phyloP scores from a whole-genome alignment of 179 eudicot species.

The Monotropa hypopitys region DNA sequence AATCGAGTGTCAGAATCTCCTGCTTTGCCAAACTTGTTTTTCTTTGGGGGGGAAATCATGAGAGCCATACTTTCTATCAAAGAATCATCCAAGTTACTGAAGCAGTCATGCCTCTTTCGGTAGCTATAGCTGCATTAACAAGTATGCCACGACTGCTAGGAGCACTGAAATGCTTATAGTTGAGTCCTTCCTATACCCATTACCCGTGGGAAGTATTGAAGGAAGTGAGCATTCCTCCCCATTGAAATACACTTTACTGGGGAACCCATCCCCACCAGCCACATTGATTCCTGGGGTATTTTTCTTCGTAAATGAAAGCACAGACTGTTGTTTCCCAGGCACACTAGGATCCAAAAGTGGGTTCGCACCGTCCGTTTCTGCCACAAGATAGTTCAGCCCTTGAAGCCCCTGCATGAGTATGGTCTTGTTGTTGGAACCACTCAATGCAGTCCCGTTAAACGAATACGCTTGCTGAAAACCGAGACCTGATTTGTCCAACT shows the following conservation, averaged over 20 bases:
- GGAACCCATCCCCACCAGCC: constrained; percentile 49
- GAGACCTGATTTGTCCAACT: constrained; percentile 45
- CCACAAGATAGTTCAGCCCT: constrained; percentile 56
- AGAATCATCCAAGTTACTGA: constrained; percentile 11
- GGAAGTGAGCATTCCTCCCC: constrained; percentile 75
- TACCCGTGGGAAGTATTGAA: constrained; percentile 21
- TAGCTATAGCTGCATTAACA: constrained; percentile 12
- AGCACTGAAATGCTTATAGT: constrained; percentile 14
- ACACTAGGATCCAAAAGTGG: constrained; percentile 33
- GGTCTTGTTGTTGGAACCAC: constrained; percentile 26
- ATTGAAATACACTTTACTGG: constrained; percentile 48
- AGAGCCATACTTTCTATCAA: background rate
- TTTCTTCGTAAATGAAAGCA: constrained; percentile 53
- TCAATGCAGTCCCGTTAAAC: constrained; percentile 51
- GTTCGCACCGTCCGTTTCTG: constrained; percentile 35
- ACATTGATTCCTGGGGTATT: constrained; percentile 32
- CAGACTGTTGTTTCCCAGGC: constrained; percentile 68
- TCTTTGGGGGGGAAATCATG: background rate
- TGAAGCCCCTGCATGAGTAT: constrained; percentile 48
- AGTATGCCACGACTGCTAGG: constrained; percentile 19
- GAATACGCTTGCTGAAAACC: constrained; percentile 81
- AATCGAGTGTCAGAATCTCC: background rate
- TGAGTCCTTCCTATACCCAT: constrained; percentile 8
- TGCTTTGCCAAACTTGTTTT: background rate
- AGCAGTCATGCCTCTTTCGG: background rate